Evolutionary conservation across 2,329 filamentous ascomycete species (phyloP).

Genomic region (Aspergillus sp.): DNA sequence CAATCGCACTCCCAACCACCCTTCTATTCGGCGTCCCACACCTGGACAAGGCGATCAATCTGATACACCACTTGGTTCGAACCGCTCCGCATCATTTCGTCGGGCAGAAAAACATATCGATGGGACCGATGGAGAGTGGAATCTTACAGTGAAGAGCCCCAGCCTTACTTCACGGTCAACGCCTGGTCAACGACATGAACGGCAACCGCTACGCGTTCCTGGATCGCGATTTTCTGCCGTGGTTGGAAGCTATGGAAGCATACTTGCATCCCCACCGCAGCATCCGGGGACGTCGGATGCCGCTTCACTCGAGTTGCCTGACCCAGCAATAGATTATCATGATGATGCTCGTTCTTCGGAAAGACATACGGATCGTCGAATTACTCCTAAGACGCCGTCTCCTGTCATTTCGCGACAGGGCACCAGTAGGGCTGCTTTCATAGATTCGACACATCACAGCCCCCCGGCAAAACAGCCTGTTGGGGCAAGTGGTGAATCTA

Average conservation of each 20-base stretch:
- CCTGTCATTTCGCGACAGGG: conserved; percentile 23
- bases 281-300: conserved; percentile 36
- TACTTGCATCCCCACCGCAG: conserved; percentile 55
- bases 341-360: conserved; percentile 25
- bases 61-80: conserved; percentile 12
- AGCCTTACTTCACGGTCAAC: conserved; percentile 33
- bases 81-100: conserved; percentile 19
- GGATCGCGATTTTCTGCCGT: conserved; percentile 35
- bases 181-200: conserved; percentile 40
- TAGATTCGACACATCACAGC: conserved; percentile 6
- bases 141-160: conserved; percentile 15
- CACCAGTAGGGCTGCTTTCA: conserved; percentile 10
- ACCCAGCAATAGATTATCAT: conserved; percentile 56
- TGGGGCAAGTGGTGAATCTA: conserved; percentile 13
- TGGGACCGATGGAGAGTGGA: conserved; percentile 14
- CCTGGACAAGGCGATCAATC: conserved; percentile 16
- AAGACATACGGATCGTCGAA: conserved; percentile 14
- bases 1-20: conserved; percentile 50
- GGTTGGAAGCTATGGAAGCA: conserved; percentile 62
- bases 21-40: conserved; percentile 38
- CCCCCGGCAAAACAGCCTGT: conserved; percentile 10
- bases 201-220: conserved; percentile 35
- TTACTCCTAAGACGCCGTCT: conserved; percentile 24
- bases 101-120: conserved; percentile 23
- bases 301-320: conserved; percentile 60